Percentiles rank a stretch among this genome's conserved stretches.
Conservation (phyloP, 1,139 yeast genomes). For the Kluyveromyces marxianus region DNA sequence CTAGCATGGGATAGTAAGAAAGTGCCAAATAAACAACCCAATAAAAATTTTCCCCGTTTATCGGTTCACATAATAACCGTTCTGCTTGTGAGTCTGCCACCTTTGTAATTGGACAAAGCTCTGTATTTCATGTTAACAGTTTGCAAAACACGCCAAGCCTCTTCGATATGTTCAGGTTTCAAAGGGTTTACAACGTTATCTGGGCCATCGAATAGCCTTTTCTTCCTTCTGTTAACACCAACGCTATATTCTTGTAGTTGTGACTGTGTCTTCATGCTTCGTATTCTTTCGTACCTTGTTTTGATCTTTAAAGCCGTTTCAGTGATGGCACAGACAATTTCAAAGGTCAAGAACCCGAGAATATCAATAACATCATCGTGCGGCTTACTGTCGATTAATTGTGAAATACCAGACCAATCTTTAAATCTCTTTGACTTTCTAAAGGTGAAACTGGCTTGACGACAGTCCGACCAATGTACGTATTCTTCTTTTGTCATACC, state of each 20-base stretch:
- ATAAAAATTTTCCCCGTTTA: background rate
- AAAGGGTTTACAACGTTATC: slow-evolving; percentile 82
- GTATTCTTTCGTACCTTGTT: slow-evolving; percentile 50
- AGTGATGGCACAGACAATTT: slow-evolving; percentile 88
- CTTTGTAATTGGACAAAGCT: slow-evolving; percentile 67
- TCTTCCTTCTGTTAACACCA: slow-evolving; percentile 34
- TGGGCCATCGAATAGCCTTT: slow-evolving; percentile 82
- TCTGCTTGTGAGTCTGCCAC: slow-evolving; percentile 45
- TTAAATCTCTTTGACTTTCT: slow-evolving; percentile 86
- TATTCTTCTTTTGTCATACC: slow-evolving; percentile 95
- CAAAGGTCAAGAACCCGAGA: slow-evolving; percentile 89
- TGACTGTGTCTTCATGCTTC: slow-evolving; percentile 28
- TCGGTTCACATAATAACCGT: slow-evolving; percentile 28
- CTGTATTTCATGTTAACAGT: slow-evolving; percentile 50
- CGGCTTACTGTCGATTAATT: slow-evolving; percentile 82
- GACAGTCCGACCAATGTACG: slow-evolving; percentile 97
- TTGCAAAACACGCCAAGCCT: slow-evolving; percentile 86
- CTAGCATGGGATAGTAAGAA: too few relatives aligned
- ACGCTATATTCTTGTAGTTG: slow-evolving; percentile 25
- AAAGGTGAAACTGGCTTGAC: slow-evolving; percentile 95
- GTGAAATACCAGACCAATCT: slow-evolving; percentile 92
- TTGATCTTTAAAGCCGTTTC: slow-evolving; percentile 86
- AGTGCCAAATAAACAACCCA: too few relatives aligned
- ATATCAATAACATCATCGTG: slow-evolving; percentile 96
- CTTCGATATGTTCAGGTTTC: slow-evolving; percentile 75